Conservation (phyloP, 2,329 filamentous ascomycete species). For the Epichloe coenophiala region DNA sequence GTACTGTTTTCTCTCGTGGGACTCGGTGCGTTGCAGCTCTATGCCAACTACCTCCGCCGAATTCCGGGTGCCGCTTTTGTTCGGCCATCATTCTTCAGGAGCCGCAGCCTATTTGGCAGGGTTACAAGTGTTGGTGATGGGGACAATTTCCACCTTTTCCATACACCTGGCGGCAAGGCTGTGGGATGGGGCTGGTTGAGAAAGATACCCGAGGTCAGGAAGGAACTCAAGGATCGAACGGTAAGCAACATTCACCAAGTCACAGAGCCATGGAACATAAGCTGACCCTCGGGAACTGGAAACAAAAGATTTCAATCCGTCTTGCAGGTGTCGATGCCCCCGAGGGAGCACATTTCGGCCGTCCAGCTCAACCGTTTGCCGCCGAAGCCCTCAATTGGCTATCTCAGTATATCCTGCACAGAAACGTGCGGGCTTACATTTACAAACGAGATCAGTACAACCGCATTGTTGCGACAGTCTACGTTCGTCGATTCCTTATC, state of each 20-base stretch:
- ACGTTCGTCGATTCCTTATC: conserved; percentile 53
- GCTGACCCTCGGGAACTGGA: neutral
- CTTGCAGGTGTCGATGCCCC: conserved; percentile 89
- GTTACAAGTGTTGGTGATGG: conserved; percentile 95
- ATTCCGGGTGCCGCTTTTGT: conserved; percentile 69
- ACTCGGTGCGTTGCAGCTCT: conserved; percentile 35
- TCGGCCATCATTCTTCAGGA: conserved; percentile 59
- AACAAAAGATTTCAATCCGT: conserved; percentile 62
- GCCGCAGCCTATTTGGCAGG: conserved; percentile 63
- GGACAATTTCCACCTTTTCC: conserved; percentile 87
- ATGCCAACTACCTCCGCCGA: conserved; percentile 67
- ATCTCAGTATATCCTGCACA: conserved; percentile 54
- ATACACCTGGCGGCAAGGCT: conserved; percentile 80
- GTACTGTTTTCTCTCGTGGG: conserved; percentile 24
- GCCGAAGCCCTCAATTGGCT: conserved; percentile 74
- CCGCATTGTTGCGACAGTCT: conserved; percentile 76
- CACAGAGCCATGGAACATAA: neutral
- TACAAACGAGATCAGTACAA: conserved; percentile 86
- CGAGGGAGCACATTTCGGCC: conserved; percentile 84
- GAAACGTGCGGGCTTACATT: conserved; percentile 68
- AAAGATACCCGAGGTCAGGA: conserved; percentile 53
- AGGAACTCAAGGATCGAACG: conserved; percentile 62
- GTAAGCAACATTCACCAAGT: conserved; percentile 29
- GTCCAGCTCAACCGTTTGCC: conserved; percentile 70
- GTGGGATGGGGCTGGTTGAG: conserved; percentile 90